These are phyloP conservation scores for Sporothrix pseudoabietina DNA, from an alignment of 2,329 filamentous ascomycete genomes.

Conservation along the genomic window DNA sequence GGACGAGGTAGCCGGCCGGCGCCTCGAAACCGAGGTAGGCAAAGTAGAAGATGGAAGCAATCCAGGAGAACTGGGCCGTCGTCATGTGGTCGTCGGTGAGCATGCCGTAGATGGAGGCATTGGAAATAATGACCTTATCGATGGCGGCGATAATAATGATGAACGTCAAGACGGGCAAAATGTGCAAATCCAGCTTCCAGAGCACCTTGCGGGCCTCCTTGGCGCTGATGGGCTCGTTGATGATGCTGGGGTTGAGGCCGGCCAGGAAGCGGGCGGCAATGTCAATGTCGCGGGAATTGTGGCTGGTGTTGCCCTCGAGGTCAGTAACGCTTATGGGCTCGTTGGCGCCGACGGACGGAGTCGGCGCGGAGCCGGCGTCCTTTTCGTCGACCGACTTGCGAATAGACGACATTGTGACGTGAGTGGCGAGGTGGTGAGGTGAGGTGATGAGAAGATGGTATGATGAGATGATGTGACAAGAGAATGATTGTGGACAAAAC, in stretches of 20 bases:
- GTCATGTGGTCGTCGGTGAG: slow-evolving; percentile 31
- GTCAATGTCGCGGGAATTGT: background rate
- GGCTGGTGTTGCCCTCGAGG: background rate
- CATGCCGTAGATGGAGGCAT: slow-evolving; percentile 30
- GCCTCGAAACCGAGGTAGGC: slow-evolving; percentile 39
- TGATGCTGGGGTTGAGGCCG: slow-evolving; percentile 5
- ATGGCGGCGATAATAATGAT: slow-evolving; percentile 24
- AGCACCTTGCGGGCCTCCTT: slow-evolving; percentile 21
- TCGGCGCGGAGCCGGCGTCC: background rate
- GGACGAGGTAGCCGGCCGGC: slow-evolving; percentile 24
- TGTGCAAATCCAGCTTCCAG: slow-evolving; percentile 27
- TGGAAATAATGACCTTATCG: slow-evolving; percentile 28
- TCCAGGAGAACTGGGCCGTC: slow-evolving; percentile 38
- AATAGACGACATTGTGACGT: background rate
- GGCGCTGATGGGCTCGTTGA: slow-evolving; percentile 23
- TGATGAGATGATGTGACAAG: background rate
- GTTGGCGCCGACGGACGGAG: slow-evolving; percentile 3
- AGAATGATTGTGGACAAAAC: background rate
- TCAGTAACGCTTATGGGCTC: background rate
- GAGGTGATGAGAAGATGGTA: background rate
- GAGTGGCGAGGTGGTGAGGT: background rate
- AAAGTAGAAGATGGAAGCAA: slow-evolving; percentile 42
- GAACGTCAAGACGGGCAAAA: slow-evolving; percentile 23
- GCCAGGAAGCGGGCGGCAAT: slow-evolving; percentile 26
- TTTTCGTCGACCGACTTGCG: slow-evolving; percentile 25